Evolutionary conservation across 2,329 filamentous ascomycete genomes (phyloP).

Genomic region (Talaromyces sp.): DNA sequence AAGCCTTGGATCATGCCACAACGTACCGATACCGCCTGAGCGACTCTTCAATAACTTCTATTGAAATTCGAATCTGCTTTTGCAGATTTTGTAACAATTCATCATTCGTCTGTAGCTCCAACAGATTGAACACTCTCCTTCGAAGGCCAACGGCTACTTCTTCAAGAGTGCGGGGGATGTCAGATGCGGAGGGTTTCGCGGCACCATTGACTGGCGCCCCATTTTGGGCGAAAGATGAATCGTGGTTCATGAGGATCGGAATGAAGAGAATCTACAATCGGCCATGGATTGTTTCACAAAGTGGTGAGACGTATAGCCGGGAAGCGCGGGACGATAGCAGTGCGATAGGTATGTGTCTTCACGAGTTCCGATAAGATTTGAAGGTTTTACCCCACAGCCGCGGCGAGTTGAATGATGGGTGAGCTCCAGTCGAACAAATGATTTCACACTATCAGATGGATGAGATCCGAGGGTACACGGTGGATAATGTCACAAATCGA

Average conservation of each 20-base stretch:
- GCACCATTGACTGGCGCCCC: slow-evolving; percentile 10
- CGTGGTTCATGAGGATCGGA: slow-evolving; percentile 4
- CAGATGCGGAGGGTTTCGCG: slow-evolving; percentile 2
- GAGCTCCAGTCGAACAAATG: not conserved
- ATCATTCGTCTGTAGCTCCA: slow-evolving; percentile 8
- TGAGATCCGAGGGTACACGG: not conserved
- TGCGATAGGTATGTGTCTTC: not conserved
- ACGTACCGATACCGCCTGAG: slow-evolving; percentile 15
- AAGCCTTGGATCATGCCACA: not conserved
- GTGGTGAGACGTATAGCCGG: not conserved
- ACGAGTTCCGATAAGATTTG: slow-evolving; percentile 2
- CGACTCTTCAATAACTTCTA: slow-evolving; percentile 14
- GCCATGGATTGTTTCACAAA: not conserved
- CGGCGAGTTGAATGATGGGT: not conserved
- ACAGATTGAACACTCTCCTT: slow-evolving; percentile 7
- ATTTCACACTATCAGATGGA: not conserved
- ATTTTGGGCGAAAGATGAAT: slow-evolving; percentile 1
- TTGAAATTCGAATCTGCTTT: slow-evolving; percentile 11
- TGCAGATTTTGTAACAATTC: slow-evolving; percentile 15
- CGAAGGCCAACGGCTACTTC: slow-evolving; percentile 12
- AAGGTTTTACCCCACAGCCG: not conserved
- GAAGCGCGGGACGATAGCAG: not conserved
- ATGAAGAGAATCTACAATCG: not conserved
- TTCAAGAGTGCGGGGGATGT: slow-evolving; percentile 12
- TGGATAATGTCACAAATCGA: not conserved